Conservation (phyloP, 2,329 filamentous ascomycete genomes). For the Colletotrichum paranaense region DNA sequence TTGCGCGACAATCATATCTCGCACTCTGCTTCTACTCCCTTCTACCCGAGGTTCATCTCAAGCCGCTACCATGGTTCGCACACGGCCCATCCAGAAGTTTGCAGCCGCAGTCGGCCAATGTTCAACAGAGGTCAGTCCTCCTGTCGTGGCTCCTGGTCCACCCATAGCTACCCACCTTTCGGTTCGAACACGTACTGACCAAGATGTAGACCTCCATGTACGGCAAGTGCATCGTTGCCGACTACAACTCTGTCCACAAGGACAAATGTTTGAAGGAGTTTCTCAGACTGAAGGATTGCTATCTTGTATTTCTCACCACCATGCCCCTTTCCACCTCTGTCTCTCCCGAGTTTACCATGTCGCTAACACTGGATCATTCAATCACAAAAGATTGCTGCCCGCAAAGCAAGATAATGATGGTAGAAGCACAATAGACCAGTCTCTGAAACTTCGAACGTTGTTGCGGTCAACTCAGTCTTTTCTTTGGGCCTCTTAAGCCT, state of each 20-base stretch:
- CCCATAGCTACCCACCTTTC: background rate
- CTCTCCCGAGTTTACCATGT: background rate
- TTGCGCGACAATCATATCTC: background rate
- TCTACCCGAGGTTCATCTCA: background rate
- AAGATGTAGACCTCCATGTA: constrained; percentile 79
- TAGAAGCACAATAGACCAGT: background rate
- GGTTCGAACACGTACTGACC: background rate
- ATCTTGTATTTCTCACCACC: constrained; percentile 69
- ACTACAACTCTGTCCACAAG: constrained; percentile 91
- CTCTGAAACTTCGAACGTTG: background rate
- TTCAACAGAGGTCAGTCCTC: constrained; percentile 60
- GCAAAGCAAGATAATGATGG: constrained; percentile 11
- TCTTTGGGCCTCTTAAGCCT: background rate
- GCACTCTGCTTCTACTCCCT: background rate
- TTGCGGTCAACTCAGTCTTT: background rate
- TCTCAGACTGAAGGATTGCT: constrained; percentile 86
- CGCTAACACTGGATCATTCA: background rate
- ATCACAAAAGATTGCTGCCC: constrained; percentile 29
- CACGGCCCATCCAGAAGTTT: constrained; percentile 66
- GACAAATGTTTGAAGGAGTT: constrained; percentile 93
- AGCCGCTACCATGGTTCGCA: constrained; percentile 39
- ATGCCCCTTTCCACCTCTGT: background rate
- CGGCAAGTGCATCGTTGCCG: constrained; percentile 89
- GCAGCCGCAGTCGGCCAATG: constrained; percentile 66
- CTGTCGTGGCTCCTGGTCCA: background rate